phyloP scores from a whole-genome alignment of 208 protist species.

The Trypanosomatidae sp. region DNA sequence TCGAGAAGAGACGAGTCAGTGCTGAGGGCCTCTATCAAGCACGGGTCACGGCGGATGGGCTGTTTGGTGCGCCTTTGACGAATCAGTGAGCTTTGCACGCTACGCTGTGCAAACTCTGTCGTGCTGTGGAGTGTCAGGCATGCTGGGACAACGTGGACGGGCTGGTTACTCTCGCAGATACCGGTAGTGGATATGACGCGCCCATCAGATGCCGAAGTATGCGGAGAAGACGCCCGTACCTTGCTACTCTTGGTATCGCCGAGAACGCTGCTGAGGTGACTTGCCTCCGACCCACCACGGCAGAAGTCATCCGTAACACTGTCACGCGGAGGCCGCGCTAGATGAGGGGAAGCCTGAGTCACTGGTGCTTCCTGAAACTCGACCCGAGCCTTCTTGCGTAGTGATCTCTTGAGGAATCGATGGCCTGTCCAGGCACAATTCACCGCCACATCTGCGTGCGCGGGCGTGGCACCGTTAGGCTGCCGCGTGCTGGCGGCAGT shows the following conservation, averaged over 20 bases:
- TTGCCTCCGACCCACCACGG: background rate
- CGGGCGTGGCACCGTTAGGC: background rate
- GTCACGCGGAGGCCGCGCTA: background rate
- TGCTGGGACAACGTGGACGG: background rate
- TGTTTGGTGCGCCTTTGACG: background rate
- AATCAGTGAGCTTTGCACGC: background rate
- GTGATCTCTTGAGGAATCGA: background rate
- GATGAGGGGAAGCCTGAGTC: background rate
- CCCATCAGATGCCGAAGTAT: background rate
- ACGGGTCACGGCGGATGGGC: slow-evolving; percentile 8
- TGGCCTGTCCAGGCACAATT: background rate
- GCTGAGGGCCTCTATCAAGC: slow-evolving; percentile 19
- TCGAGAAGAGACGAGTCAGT: slow-evolving; percentile 1
- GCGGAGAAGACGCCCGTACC: background rate
- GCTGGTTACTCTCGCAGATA: background rate
- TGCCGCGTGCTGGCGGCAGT: background rate
- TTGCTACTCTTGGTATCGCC: background rate
- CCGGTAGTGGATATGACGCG: background rate
- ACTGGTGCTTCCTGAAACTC: background rate
- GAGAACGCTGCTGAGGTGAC: slow-evolving; percentile 2
- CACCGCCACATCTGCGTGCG: background rate
- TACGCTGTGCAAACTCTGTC: background rate
- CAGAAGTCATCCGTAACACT: background rate
- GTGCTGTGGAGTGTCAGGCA: background rate
- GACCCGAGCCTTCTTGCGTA: background rate